phyloP scores from a whole-genome alignment of 192 early-diverging fungal genomes.

The Podila epigama region DNA sequence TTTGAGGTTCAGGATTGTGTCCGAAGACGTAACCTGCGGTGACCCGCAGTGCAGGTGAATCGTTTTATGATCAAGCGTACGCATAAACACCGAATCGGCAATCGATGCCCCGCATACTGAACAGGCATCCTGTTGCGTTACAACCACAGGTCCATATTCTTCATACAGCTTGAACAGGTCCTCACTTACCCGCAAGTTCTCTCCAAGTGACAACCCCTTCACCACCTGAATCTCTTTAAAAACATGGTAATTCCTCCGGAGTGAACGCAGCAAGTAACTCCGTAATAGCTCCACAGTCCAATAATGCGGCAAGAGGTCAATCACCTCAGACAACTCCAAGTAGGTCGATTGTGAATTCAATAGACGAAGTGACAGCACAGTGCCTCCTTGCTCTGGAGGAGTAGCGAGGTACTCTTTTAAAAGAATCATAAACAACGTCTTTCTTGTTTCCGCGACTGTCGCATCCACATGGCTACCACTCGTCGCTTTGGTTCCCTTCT shows the following conservation, averaged over 20 bases:
- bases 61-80: slow-evolving; percentile 40
- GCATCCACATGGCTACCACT: not conserved
- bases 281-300: slow-evolving; percentile 62
- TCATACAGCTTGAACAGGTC: slow-evolving; percentile 51
- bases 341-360: slow-evolving; percentile 64
- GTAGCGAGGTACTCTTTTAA: slow-evolving; percentile 58
- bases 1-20: too few species aligned
- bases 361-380: slow-evolving; percentile 20
- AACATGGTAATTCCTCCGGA: slow-evolving; percentile 54
- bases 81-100: slow-evolving; percentile 49
- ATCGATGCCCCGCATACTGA: slow-evolving; percentile 49
- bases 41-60: slow-evolving; percentile 54
- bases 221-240: slow-evolving; percentile 56
- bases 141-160: slow-evolving; percentile 47
- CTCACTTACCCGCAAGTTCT: slow-evolving; percentile 54
- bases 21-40: too few species aligned
- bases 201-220: slow-evolving; percentile 56
- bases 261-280: slow-evolving; percentile 52
- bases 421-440: slow-evolving; percentile 53
- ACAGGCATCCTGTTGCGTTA: slow-evolving; percentile 50
- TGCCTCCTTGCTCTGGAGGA: slow-evolving; percentile 44
- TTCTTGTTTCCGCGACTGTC: slow-evolving; percentile 16
- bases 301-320: slow-evolving; percentile 53
- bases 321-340: slow-evolving; percentile 60
- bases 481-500: slow-evolving; percentile 2